A percentile compares a stretch with the other conserved stretches of the same genome.
Evolutionary conservation across 306 rosid species (phyloP).

Genomic region (apple (Malus domestica)): ASM211411v1 NC_041791.1:10628501-10629000

Average conservation of each 20-base stretch:
- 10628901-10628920: neutral
- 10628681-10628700: neutral
- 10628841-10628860: neutral
- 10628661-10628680: neutral
- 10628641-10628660: neutral
- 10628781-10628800: neutral
- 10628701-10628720: neutral
- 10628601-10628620: neutral
- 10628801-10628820: neutral
- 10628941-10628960: neutral
- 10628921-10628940: neutral
- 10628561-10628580: too few relatives aligned
- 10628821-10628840: neutral
- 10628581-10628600: too few relatives aligned
- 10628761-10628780: neutral
- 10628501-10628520: neutral
- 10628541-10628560: too few relatives aligned
- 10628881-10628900: neutral
- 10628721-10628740: neutral
- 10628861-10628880: neutral
- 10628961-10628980: neutral
- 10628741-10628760: neutral
- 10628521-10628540: neutral
- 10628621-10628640: neutral
- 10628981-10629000: neutral